A percentile compares a stretch with the other conserved stretches of the same genome.
phyloP scores from a whole-genome alignment of 2,329 filamentous ascomycete genomes.

The Aspergillus ochraceoroseus region DNA sequence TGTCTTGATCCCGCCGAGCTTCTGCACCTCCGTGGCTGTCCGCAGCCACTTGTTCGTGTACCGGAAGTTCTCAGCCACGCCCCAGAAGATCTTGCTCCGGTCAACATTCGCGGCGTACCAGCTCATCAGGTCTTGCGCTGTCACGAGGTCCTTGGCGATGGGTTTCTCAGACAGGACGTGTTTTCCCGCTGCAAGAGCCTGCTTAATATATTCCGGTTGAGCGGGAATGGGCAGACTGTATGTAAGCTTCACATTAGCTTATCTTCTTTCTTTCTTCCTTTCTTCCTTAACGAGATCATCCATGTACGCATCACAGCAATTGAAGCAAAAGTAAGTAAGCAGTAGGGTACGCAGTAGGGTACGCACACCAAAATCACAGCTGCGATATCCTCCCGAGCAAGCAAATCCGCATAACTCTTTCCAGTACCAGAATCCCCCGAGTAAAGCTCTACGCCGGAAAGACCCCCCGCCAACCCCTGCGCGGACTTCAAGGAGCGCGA shows the following conservation, averaged over 20 bases:
- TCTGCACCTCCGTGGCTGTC: constrained; percentile 44
- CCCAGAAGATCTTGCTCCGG: constrained; percentile 40
- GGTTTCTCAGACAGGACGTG: constrained; percentile 56
- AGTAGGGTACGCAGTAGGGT: too few species aligned
- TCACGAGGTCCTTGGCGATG: constrained; percentile 52
- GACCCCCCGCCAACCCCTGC: constrained; percentile 36
- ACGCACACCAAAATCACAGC: constrained; percentile 51
- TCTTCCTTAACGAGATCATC: too few species aligned
- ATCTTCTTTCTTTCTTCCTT: too few species aligned
- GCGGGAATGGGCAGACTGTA: constrained; percentile 49
- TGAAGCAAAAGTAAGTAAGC: constrained; percentile 6
- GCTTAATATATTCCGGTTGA: constrained; percentile 50
- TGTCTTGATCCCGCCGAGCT: constrained; percentile 47
- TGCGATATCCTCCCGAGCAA: constrained; percentile 47
- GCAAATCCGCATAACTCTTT: constrained; percentile 45
- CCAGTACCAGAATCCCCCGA: constrained; percentile 50
- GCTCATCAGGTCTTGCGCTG: constrained; percentile 48
- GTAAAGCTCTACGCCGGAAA: constrained; percentile 48
- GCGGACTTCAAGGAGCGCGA: constrained; percentile 55
- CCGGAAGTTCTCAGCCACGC: constrained; percentile 56
- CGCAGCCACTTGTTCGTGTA: constrained; percentile 48
- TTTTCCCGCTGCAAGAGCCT: constrained; percentile 49
- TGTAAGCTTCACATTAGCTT: too few species aligned
- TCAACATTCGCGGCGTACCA: constrained; percentile 48
- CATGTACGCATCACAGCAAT: too few species aligned